Evolutionary conservation across 2,329 filamentous ascomycete genomes (phyloP), one percentile per base, ranked within the genome.

Genomic region (Cladosporium sp.): DNA sequence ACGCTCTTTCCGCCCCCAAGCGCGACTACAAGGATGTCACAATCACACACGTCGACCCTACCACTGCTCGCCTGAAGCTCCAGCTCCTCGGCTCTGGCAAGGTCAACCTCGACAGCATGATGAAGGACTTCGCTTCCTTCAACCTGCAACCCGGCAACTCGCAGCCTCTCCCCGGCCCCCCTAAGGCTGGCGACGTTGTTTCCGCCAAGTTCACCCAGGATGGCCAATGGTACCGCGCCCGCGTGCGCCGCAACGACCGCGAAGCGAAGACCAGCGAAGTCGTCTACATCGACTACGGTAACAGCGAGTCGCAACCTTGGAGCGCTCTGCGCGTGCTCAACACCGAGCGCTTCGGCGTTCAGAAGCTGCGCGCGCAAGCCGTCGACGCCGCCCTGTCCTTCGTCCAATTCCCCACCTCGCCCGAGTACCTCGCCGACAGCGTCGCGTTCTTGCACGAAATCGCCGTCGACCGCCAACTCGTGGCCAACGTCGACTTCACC

Each of bases 1-100:
- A 89, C 67, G 75, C 74, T 29, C 78, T 82, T 46, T 82, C 86
- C 18, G 80, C 84, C 18, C 83, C 84, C 71, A 90, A 91, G 81
- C 92, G 89, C 78, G 94, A 99, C 78, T 99, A 98, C 83, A 92
- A 93, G 67, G 93, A 98, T 75, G 90, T 98, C 44, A 86, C 96
- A 68, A 88, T 99, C 72, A 98, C 95, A 60, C 91, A 97, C 79
- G 88, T 98, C 72, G 93, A 97, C 72, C 80, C 81, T 3, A 82
- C 88, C 29, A 90, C 87, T 68, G 92, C 90, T 65, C 91, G 87
- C 75, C 82, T 99, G 69, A 98, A 97, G 84, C 83, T 99, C 65
- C 95, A 99, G 78, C 88, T 96, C 75, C 88, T 98, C 69, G 93
- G 94, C 69, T 86, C 89, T 69, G 92, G 93, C 70, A 97, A 94